Percentiles rank a stretch among this genome's conserved stretches.
phyloP scores from a whole-genome alignment of 768 basidiomycete species.

The Hygrophoropsis aurantiaca region DNA sequence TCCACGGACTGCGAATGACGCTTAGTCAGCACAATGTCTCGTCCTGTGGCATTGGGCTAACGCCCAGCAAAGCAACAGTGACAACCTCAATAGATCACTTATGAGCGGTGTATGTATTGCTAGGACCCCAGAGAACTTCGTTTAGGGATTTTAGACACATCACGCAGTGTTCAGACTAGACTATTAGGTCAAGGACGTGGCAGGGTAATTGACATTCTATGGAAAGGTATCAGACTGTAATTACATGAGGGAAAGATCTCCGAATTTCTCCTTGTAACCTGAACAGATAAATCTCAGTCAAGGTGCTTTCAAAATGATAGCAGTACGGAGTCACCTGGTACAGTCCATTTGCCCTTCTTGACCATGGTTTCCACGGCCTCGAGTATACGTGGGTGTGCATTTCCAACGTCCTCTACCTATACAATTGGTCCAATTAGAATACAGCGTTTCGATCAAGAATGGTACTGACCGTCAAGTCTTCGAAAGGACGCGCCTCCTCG shows the following conservation, averaged over 20 bases:
- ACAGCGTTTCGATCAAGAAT: neutral
- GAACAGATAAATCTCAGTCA: conserved; percentile 7
- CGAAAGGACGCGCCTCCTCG: conserved; percentile 94
- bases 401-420: conserved; percentile 85
- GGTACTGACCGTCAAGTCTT: conserved; percentile 82
- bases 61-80: no score
- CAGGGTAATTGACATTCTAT: conserved; percentile 15
- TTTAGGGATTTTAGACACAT: neutral
- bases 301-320: neutral
- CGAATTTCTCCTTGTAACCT: conserved; percentile 97
- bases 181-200: no score
- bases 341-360: conserved; percentile 97
- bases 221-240: conserved; percentile 20
- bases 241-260: conserved; percentile 91
- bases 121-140: no score
- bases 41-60: no score
- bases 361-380: conserved; percentile 94
- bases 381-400: conserved; percentile 88
- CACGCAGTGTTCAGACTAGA: neutral
- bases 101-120: no score
- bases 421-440: neutral
- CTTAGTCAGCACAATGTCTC: conserved; percentile 24
- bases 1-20: neutral
- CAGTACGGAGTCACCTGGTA: conserved; percentile 67
- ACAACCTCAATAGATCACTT: no score